Percentiles rank a stretch among this genome's conserved stretches.
Evolutionary conservation across 768 basidiomycete genomes (phyloP).

Genomic region (Amanita phalloides): DNA sequence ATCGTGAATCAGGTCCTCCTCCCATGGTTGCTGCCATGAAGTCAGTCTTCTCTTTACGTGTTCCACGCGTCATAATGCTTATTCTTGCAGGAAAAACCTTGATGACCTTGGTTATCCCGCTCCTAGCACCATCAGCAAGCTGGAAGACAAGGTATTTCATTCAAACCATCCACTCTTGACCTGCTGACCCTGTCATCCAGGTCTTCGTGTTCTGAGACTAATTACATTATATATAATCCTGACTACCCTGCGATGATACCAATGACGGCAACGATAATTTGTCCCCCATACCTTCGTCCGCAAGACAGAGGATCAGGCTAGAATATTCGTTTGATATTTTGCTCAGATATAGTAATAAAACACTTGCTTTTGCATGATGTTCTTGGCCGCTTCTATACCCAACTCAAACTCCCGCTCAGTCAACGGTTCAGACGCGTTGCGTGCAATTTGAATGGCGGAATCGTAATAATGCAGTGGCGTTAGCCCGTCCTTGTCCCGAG

Average conservation of each 20-base stretch:
- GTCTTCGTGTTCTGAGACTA: constrained; percentile 27
- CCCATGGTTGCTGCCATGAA: constrained; percentile 46
- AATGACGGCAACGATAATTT: background rate
- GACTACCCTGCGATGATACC: background rate
- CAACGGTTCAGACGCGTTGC: constrained; percentile 48
- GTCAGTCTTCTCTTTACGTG: constrained; percentile 17
- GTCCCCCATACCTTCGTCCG: constrained; percentile 1
- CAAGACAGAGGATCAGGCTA: constrained; percentile 4
- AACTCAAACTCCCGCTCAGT: constrained; percentile 57
- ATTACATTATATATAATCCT: background rate
- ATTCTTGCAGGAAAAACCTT: constrained; percentile 64
- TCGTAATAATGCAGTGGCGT: constrained; percentile 70
- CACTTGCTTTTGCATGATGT: constrained; percentile 51
- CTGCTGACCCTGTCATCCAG: constrained; percentile 13
- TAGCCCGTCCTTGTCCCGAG: constrained; percentile 49
- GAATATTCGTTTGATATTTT: background rate
- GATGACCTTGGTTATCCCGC: constrained; percentile 80
- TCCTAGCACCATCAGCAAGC: constrained; percentile 87
- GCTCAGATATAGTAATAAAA: background rate
- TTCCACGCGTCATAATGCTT: background rate
- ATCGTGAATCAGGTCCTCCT: constrained; percentile 37
- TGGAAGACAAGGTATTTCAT: constrained; percentile 59
- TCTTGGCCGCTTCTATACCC: constrained; percentile 50
- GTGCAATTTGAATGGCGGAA: constrained; percentile 62
- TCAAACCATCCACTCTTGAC: constrained; percentile 6